These are phyloP conservation scores for Fistulina hepatica DNA, from an alignment of 1,284 basidiomycete species.

Conservation along the genomic window DNA sequence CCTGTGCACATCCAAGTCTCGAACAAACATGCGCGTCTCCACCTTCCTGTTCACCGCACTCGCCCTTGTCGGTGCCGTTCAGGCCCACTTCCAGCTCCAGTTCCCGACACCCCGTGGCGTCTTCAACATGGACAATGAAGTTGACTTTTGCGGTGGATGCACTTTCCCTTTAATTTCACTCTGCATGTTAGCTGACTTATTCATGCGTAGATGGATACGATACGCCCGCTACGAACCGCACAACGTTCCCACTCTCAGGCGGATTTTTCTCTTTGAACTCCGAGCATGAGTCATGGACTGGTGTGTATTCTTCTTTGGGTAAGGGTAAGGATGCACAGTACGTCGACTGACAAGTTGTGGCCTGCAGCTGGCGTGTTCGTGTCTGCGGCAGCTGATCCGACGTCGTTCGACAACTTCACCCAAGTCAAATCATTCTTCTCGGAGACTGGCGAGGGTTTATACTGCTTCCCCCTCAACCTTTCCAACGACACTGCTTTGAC, in stretches of 20 bases:
- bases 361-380: slow-evolving; percentile 41
- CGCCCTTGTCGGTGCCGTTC: slow-evolving; percentile 28
- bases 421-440: slow-evolving; percentile 42
- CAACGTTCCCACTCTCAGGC: slow-evolving; percentile 49
- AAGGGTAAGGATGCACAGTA: not conserved
- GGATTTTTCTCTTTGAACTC: slow-evolving; percentile 46
- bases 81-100: slow-evolving; percentile 61
- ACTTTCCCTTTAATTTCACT: slow-evolving; percentile 1
- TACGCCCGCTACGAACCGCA: slow-evolving; percentile 35
- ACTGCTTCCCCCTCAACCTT: slow-evolving; percentile 55
- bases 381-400: slow-evolving; percentile 46
- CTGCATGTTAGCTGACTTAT: not conserved
- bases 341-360: slow-evolving; percentile 1
- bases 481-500: slow-evolving; percentile 35
- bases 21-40: slow-evolving; percentile 15
- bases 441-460: slow-evolving; percentile 39
- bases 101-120: slow-evolving; percentile 51
- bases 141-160: slow-evolving; percentile 40
- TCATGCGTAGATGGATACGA: slow-evolving; percentile 38
- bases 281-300: slow-evolving; percentile 46
- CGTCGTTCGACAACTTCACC: slow-evolving; percentile 49
- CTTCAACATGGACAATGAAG: slow-evolving; percentile 48
- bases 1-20: too few species aligned
- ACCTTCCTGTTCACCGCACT: slow-evolving; percentile 17
- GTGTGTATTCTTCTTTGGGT: slow-evolving; percentile 25